Conservation (phyloP, 2,329 filamentous ascomycete species). For the Macrophomina phaseolina region DNA sequence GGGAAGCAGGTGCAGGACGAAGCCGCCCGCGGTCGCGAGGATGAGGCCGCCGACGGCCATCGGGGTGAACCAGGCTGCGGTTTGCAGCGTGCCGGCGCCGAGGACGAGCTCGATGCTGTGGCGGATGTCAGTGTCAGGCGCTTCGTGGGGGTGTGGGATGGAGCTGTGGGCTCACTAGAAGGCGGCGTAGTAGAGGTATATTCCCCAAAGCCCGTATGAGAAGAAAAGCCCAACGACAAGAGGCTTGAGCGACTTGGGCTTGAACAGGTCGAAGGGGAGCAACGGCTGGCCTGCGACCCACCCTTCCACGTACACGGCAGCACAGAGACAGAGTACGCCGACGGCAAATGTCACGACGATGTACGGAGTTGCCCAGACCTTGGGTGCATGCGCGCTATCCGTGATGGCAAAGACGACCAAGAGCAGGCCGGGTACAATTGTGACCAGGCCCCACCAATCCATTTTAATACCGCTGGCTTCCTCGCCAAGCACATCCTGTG, state of each 20-base stretch:
- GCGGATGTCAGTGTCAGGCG: constrained; percentile 38
- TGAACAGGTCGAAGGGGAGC: constrained; percentile 72
- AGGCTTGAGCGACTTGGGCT: constrained; percentile 67
- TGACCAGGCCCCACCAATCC: constrained; percentile 46
- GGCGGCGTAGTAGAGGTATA: constrained; percentile 47
- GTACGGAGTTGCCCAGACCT: constrained; percentile 76
- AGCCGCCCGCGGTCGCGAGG: constrained; percentile 66
- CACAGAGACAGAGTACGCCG: constrained; percentile 64
- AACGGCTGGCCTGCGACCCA: constrained; percentile 72
- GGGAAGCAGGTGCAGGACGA: constrained; percentile 68
- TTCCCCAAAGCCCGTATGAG: constrained; percentile 45
- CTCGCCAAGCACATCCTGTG: constrained; percentile 11
- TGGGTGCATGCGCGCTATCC: constrained; percentile 69
- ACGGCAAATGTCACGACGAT: constrained; percentile 69
- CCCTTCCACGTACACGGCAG: constrained; percentile 73
- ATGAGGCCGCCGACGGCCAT: constrained; percentile 71
- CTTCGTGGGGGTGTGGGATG: too few relatives aligned
- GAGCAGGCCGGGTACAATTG: constrained; percentile 60
- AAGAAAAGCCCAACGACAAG: constrained; percentile 51
- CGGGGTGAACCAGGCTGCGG: constrained; percentile 72
- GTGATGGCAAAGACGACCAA: constrained; percentile 78
- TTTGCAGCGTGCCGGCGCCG: constrained; percentile 54
- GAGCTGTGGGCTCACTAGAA: constrained; percentile 35
- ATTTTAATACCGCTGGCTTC: constrained; percentile 35
- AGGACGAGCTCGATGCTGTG: constrained; percentile 58